Conservation (phyloP, 371 early-diverging fungal genomes). For the Globomyces sp. region DNA sequence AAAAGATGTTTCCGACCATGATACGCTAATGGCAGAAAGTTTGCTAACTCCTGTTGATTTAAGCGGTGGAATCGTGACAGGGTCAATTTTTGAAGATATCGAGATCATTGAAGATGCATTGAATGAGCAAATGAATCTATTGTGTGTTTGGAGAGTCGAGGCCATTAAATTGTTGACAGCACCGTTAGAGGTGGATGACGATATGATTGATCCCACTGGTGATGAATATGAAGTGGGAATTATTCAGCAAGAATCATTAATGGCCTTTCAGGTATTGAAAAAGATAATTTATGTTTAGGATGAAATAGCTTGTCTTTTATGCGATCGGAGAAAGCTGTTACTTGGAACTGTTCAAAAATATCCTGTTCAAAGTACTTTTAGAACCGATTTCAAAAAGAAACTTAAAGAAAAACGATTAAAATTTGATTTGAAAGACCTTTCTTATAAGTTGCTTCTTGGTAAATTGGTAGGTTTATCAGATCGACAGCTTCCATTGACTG, state of each 20-base stretch:
- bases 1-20: constrained; percentile 3
- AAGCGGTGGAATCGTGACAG: constrained; percentile 29
- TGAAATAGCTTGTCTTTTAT: neutral
- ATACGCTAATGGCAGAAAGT: constrained; percentile 14
- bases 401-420: neutral
- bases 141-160: constrained; percentile 30
- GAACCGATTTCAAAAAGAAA: neutral
- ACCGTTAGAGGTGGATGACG: constrained; percentile 24
- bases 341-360: neutral
- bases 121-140: constrained; percentile 33
- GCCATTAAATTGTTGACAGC: constrained; percentile 28
- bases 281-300: too few relatives aligned
- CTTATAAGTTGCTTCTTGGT: too few relatives aligned
- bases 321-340: constrained; percentile 14
- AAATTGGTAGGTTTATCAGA: too few relatives aligned
- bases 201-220: constrained; percentile 34
- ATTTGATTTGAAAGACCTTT: too few relatives aligned
- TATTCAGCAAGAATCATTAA: constrained; percentile 38
- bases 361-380: neutral
- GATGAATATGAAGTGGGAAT: constrained; percentile 48
- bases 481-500: neutral
- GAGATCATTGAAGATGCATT: constrained; percentile 25
- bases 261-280: neutral
- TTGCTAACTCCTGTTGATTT: constrained; percentile 12
- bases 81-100: constrained; percentile 29